Conservation (phyloP, 345 rosid genomes). For the Chamaenerion angustifolium region DNA sequence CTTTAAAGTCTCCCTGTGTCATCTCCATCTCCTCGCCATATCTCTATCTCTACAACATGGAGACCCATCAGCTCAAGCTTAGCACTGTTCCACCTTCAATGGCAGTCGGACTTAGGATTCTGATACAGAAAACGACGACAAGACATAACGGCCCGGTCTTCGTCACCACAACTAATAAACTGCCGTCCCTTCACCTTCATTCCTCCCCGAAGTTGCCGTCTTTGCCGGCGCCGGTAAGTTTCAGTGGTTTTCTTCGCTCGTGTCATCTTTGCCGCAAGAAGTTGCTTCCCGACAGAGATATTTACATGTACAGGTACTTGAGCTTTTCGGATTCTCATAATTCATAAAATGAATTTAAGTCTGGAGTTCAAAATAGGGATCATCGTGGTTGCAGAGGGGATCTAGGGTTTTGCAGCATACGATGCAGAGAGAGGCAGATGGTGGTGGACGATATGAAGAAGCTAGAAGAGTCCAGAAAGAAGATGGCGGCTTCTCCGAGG, state of each 20-base stretch:
- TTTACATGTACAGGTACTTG: constrained; percentile 73
- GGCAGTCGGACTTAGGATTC: constrained; percentile 44
- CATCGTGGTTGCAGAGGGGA: constrained; percentile 40
- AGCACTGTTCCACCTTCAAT: constrained; percentile 1
- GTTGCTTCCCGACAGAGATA: constrained; percentile 39
- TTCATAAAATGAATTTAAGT: no score
- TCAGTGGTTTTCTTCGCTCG: constrained; percentile 38
- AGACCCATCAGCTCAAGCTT: background rate
- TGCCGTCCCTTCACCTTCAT: constrained; percentile 9
- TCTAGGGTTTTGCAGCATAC: constrained; percentile 62
- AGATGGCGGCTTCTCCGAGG: constrained; percentile 24
- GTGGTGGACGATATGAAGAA: constrained; percentile 44
- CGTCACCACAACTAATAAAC: constrained; percentile 27
- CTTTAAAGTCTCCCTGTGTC: no score
- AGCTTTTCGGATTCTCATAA: no score
- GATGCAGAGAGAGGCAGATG: constrained; percentile 64
- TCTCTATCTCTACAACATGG: no score
- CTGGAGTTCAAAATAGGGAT: no score
- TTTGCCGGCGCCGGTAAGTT: background rate
- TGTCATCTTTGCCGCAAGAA: constrained; percentile 49
- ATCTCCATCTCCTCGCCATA: no score
- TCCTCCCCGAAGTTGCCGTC: background rate
- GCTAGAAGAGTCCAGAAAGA: constrained; percentile 28
- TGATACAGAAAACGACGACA: constrained; percentile 17
- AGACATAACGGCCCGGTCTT: constrained; percentile 11